Evolutionary conservation across 306 rosid species (phyloP), one percentile per base, ranked within the genome.

Genomic region (Carpinus fangiana): DNA sequence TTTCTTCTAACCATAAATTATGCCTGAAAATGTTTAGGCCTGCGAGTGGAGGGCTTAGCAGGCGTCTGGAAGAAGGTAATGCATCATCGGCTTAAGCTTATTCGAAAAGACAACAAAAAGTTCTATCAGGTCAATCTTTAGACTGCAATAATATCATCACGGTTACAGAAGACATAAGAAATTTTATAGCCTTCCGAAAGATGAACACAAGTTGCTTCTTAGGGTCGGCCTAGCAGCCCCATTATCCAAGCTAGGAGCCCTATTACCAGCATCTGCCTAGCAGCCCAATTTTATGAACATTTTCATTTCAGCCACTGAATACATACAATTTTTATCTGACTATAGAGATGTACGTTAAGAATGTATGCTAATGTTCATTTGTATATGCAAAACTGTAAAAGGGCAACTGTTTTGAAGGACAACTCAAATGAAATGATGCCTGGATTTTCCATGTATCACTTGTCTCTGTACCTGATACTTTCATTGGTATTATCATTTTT

Each of bases 31-130:
- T 73, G 46, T 72, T 79, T 83, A 91, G 93, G 89, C 92, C 96
- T 60, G 76, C 93, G 1, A 91, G 93, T 74, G 93, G 93, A 74
- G 92, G 92, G 79, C 80, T 87, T 52, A 57, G 48, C 53, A 82
- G 82, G 80, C 60, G 60, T 7, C 43, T 56, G 74, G 85, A 87
- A 76, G 82, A 88, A 72, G 86, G 85, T 76, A 80, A 82, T 59
- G 16, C 43, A 60, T 87, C 43, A 60, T 87, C 85, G 5, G 59
- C 85, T 64, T 84, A 79, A 79, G 72, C 65, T 79, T 69, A 51
- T 3, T 65, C 8, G 8, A 13, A 38, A 41, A 31, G 72, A 60
- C 28, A 43, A 45, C 43, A 13, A 23, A 18, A 6, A 47, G 62
- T 74, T 59, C 14, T 31, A 13, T 59, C 76, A 17, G 16, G 14